Percentiles rank a stretch among this genome's conserved stretches.
phyloP scores from a whole-genome alignment of 148 eudicot species.

The Vaccinium vitisidaea region DNA sequence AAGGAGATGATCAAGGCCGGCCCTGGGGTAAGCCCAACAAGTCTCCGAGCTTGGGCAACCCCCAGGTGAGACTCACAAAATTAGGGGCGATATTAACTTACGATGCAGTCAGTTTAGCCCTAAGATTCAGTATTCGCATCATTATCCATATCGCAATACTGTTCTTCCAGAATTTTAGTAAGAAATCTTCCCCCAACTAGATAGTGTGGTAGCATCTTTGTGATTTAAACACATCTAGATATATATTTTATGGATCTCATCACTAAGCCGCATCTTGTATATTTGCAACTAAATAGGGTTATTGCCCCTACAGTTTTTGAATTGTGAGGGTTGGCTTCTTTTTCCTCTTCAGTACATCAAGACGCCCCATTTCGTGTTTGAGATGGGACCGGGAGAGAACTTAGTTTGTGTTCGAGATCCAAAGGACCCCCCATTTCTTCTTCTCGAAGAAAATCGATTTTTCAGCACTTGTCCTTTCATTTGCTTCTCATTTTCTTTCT shows the following conservation, averaged over 20 bases:
- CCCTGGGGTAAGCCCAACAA: too few species aligned
- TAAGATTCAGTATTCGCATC: not conserved
- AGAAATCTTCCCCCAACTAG: not conserved
- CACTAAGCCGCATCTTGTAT: not conserved
- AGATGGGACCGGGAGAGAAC: too few species aligned
- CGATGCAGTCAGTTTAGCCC: not conserved
- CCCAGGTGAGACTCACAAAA: not conserved
- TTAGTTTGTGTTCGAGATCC: too few species aligned
- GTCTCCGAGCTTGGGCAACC: too few species aligned
- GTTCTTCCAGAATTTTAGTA: not conserved
- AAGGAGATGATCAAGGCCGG: constrained; percentile 11
- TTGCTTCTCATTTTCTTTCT: not conserved
- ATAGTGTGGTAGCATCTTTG: not conserved
- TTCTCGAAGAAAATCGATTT: too few species aligned
- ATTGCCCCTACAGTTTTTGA: not conserved
- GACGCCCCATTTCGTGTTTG: not conserved
- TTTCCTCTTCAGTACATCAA: not conserved
- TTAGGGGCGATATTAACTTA: not conserved
- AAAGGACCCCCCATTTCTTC: not conserved
- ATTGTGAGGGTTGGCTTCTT: not conserved
- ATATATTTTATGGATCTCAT: not conserved
- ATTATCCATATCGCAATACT: not conserved
- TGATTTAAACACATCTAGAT: not conserved
- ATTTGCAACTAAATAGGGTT: not conserved
- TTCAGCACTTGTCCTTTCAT: not conserved